Conservation (phyloP, 768 basidiomycete species). For the Phaffia australis region DNA sequence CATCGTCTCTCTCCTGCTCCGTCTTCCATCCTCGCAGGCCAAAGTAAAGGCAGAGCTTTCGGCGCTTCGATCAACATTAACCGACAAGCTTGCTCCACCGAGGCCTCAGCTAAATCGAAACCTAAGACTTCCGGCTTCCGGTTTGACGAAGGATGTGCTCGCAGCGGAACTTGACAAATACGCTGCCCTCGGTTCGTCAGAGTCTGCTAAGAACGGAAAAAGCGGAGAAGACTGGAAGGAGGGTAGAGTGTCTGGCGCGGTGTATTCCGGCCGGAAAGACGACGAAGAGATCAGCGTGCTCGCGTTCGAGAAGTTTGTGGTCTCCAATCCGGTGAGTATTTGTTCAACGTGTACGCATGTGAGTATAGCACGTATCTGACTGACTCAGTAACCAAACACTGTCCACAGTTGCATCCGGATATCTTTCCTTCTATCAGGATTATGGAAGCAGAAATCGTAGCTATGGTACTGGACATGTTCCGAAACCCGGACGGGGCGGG, state of each 20-base stretch:
- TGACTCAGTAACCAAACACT: conserved; percentile 42
- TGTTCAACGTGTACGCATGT: not conserved
- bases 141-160: conserved; percentile 62
- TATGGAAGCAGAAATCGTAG: conserved; percentile 93
- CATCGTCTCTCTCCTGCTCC: conserved; percentile 48
- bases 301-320: conserved; percentile 65
- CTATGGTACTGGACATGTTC: conserved; percentile 47
- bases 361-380: not conserved
- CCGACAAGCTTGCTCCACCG: conserved; percentile 56
- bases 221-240: conserved; percentile 49
- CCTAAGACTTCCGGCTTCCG: conserved; percentile 54
- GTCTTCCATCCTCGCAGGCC: conserved; percentile 50
- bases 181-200: conserved; percentile 38
- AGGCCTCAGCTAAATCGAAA: conserved; percentile 55
- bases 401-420: conserved; percentile 9
- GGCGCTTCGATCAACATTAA: conserved; percentile 55
- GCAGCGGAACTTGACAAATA: conserved; percentile 65
- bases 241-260: conserved; percentile 72
- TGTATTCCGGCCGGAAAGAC: conserved; percentile 53
- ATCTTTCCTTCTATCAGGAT: conserved; percentile 45
- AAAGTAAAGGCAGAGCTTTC: conserved; percentile 56
- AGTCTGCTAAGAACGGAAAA: conserved; percentile 40
- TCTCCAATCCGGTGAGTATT: conserved; percentile 52
- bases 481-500: conserved; percentile 74
- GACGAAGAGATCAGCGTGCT: conserved; percentile 64